Conservation (phyloP, 352 stramenopile species). For the Phytophthora chlamydospora region DNA sequence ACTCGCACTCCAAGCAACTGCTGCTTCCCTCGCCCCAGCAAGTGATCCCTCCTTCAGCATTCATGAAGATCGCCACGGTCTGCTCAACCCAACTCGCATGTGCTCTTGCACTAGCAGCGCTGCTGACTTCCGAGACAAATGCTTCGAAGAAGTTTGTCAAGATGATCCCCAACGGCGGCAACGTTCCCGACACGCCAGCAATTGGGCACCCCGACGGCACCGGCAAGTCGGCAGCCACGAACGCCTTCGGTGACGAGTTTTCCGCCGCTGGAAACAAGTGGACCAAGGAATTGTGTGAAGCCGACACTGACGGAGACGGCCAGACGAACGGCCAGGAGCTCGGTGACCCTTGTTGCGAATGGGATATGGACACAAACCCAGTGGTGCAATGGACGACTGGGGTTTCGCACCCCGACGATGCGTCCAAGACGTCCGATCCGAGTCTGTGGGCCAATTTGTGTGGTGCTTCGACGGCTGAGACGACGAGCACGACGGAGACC, state of each 20-base stretch:
- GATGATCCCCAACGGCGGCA: constrained; percentile 24
- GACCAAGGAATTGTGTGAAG: constrained; percentile 28
- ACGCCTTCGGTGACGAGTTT: constrained; percentile 34
- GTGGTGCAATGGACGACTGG: constrained; percentile 26
- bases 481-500: background rate
- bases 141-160: constrained; percentile 26
- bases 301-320: constrained; percentile 63
- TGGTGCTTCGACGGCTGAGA: background rate
- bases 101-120: constrained; percentile 2
- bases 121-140: constrained; percentile 6
- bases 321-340: constrained; percentile 83
- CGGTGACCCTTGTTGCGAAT: constrained; percentile 71
- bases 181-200: constrained; percentile 24
- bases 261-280: constrained; percentile 16
- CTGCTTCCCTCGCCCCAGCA: constrained; percentile 6
- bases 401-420: constrained; percentile 31
- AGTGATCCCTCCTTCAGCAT: constrained; percentile 6
- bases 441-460: constrained; percentile 22
- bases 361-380: constrained; percentile 19
- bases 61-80: constrained; percentile 17
- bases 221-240: constrained; percentile 21
- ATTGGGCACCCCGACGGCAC: constrained; percentile 33
- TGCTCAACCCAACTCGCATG: constrained; percentile 9
- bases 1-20: constrained; percentile 5
- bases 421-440: constrained; percentile 20